A percentile compares a stretch with the other conserved stretches of the same genome.
Conservation (phyloP, 129 eudicot genomes). For the Rutidosis leptorrhynchoides region DNA sequence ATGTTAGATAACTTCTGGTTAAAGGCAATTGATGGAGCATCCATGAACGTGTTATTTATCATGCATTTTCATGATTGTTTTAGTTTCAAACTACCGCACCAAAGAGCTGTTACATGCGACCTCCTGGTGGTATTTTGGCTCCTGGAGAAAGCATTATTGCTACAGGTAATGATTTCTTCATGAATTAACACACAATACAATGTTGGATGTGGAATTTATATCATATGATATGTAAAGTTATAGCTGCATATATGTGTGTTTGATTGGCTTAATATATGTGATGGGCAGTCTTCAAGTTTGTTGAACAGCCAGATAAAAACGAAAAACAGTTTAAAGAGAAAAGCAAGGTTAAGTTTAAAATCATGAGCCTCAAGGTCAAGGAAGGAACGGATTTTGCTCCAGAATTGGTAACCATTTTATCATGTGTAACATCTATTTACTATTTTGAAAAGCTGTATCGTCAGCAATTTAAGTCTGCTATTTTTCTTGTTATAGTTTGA, state of each 20-base stretch:
- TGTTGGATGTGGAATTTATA: background rate
- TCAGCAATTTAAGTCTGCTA: background rate
- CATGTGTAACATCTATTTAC: background rate
- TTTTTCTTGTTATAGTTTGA: constrained; percentile 47
- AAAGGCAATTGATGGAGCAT: constrained; percentile 6
- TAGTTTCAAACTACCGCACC: constrained; percentile 98
- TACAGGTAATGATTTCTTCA: constrained; percentile 47
- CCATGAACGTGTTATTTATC: background rate
- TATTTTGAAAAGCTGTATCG: background rate
- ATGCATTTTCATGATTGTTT: background rate
- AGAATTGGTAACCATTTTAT: constrained; percentile 61
- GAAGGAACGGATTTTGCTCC: constrained; percentile 74
- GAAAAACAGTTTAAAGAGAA: constrained; percentile 52
- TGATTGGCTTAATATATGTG: background rate
- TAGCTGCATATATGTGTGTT: constrained; percentile 12
- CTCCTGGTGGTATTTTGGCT: constrained; percentile 84
- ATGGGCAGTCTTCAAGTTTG: constrained; percentile 74
- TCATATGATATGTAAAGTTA: constrained; percentile 6
- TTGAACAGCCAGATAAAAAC: constrained; percentile 80
- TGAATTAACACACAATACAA: background rate
- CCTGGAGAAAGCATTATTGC: constrained; percentile 89
- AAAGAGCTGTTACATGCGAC: constrained; percentile 88
- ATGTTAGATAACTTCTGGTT: constrained; percentile 10
- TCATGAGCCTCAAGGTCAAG: constrained; percentile 80
- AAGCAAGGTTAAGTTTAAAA: constrained; percentile 75